These are phyloP conservation scores for Alnus rubra DNA, from an alignment of 306 rosid species.

Conservation along the genomic window DNA sequence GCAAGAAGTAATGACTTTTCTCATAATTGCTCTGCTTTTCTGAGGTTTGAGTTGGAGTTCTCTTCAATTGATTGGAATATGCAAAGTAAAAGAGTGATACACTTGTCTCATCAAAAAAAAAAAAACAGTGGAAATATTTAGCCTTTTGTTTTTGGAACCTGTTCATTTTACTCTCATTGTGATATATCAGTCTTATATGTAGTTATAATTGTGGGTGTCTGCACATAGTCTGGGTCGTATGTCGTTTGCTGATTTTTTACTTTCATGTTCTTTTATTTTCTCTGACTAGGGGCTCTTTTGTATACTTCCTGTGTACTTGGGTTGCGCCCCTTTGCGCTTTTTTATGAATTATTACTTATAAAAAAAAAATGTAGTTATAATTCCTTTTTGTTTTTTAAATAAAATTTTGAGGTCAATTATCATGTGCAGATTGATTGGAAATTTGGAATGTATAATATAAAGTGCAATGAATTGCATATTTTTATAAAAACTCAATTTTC, in stretches of 20 bases:
- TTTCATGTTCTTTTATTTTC: too few species aligned
- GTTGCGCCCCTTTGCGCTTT: too few species aligned
- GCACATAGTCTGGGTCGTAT: too few species aligned
- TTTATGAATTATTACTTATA: too few species aligned
- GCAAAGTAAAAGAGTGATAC: neutral
- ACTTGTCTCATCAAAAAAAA: neutral
- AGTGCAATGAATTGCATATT: neutral
- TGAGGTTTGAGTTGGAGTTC: neutral
- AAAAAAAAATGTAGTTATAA: too few species aligned
- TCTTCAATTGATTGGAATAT: neutral
- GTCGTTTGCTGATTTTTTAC: too few species aligned
- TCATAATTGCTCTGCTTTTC: neutral
- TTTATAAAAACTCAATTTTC: neutral
- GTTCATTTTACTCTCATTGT: neutral
- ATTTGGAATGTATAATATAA: neutral
- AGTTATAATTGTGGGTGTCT: too few species aligned
- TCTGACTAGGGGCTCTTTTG: too few species aligned
- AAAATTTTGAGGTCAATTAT: neutral
- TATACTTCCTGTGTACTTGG: too few species aligned
- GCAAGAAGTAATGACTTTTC: neutral
- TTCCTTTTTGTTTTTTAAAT: neutral
- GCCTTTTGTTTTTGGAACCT: neutral
- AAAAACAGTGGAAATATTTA: neutral
- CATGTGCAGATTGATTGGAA: neutral
- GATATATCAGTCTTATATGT: too few species aligned